Percentiles rank a stretch among this genome's conserved stretches.
Evolutionary conservation across 192 early-diverging fungal genomes (phyloP).

Genomic region (Funneliformis geosporum): DNA sequence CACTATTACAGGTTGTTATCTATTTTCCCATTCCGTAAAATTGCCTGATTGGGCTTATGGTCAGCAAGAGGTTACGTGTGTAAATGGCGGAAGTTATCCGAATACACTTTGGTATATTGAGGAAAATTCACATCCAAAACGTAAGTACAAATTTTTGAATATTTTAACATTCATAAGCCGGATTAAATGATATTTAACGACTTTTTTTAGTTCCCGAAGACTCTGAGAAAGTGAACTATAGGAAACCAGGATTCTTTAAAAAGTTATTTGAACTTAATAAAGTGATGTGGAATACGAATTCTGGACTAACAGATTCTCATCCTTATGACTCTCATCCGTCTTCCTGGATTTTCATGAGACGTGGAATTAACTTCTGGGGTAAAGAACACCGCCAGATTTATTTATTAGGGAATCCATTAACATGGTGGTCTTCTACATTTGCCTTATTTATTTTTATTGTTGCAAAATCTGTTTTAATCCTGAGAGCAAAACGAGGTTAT

Average conservation of each 20-base stretch:
- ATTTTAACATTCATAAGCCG: background rate
- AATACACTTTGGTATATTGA: conserved; percentile 85
- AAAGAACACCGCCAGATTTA: conserved; percentile 74
- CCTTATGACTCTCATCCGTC: conserved; percentile 92
- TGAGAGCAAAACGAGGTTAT: conserved; percentile 62
- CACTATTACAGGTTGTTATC: conserved; percentile 69
- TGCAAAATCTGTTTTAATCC: conserved; percentile 53
- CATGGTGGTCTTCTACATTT: conserved; percentile 74
- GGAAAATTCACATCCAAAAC: conserved; percentile 47
- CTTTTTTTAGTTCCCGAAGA: conserved; percentile 56
- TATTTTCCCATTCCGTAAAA: conserved; percentile 77
- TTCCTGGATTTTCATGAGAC: conserved; percentile 81
- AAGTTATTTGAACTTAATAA: conserved; percentile 91
- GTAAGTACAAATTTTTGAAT: conserved; percentile 38
- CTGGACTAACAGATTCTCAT: conserved; percentile 83
- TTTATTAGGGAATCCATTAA: conserved; percentile 86
- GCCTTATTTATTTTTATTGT: conserved; percentile 62
- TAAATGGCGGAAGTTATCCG: conserved; percentile 70
- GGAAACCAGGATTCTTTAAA: conserved; percentile 68
- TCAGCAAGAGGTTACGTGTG: conserved; percentile 93
- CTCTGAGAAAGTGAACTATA: conserved; percentile 60
- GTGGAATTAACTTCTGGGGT: conserved; percentile 90
- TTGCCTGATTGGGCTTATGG: conserved; percentile 93
- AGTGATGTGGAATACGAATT: conserved; percentile 89
- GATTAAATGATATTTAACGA: background rate